phyloP scores from a whole-genome alignment of 768 basidiomycete species.

The Rhizopogon vulgaris region DNA sequence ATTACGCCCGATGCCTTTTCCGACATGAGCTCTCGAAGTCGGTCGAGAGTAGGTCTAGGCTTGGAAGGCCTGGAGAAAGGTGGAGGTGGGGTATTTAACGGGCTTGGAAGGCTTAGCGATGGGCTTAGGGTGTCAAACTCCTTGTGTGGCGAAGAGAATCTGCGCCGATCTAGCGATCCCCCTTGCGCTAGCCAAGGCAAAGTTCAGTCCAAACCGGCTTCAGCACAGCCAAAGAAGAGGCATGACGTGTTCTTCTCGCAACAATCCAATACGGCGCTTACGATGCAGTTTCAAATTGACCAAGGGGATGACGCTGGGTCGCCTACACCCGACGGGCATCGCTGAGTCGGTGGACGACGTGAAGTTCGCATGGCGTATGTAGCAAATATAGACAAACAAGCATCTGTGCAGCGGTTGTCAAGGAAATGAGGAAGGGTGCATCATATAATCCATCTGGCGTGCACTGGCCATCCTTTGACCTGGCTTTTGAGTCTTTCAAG shows the following conservation, averaged over 20 bases:
- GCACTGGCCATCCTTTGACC: too few relatives aligned
- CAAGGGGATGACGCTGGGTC: constrained; percentile 10
- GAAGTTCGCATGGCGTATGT: constrained; percentile 16
- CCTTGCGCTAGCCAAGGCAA: background rate
- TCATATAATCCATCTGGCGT: background rate
- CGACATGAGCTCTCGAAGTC: background rate
- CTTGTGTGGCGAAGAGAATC: background rate
- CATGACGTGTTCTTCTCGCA: constrained; percentile 24
- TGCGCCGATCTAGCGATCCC: background rate
- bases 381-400: constrained; percentile 8
- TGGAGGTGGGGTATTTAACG: constrained; percentile 21
- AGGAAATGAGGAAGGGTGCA: background rate
- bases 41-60: constrained; percentile 17
- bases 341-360: constrained; percentile 3
- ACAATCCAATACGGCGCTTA: constrained; percentile 1
- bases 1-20: background rate
- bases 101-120: constrained; percentile 21
- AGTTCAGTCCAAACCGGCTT: constrained; percentile 9
- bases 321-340: constrained; percentile 9
- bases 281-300: constrained; percentile 8
- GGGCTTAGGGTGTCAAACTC: constrained; percentile 14
- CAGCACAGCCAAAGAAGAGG: constrained; percentile 11
- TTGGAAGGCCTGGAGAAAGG: constrained; percentile 19
- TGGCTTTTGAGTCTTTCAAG: background rate
- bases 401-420: background rate